Conservation (phyloP, 352 stramenopile species). For the Phytophthora nicotianae region DNA sequence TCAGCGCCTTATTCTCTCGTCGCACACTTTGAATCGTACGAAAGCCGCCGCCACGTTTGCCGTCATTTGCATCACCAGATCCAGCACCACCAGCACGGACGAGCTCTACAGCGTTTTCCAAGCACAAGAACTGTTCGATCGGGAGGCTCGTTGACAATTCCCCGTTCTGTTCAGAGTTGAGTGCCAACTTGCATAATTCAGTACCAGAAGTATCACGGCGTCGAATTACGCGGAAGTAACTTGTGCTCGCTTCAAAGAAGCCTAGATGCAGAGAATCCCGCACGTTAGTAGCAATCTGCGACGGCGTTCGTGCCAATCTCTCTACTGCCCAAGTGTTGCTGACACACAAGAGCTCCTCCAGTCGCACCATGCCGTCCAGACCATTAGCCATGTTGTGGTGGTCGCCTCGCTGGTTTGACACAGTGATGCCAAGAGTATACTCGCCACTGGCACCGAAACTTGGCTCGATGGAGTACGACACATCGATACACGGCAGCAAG, state of each 20-base stretch:
- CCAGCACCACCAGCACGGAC: slow-evolving; percentile 32
- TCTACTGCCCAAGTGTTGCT: slow-evolving; percentile 71
- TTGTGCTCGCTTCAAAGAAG: slow-evolving; percentile 78
- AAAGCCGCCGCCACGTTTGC: slow-evolving; percentile 61
- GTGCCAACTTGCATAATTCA: slow-evolving; percentile 26
- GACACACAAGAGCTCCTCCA: slow-evolving; percentile 65
- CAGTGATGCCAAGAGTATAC: slow-evolving; percentile 77
- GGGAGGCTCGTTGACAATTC: slow-evolving; percentile 42
- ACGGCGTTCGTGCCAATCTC: slow-evolving; percentile 35
- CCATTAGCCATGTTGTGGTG: slow-evolving; percentile 22
- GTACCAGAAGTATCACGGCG: slow-evolving; percentile 6
- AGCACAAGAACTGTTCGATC: slow-evolving; percentile 73
- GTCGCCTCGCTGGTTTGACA: slow-evolving; percentile 57
- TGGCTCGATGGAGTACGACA: slow-evolving; percentile 71
- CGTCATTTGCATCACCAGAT: slow-evolving; percentile 34
- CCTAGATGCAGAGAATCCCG: slow-evolving; percentile 50
- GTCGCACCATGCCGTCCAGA: slow-evolving; percentile 41
- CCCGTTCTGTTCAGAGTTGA: slow-evolving; percentile 19
- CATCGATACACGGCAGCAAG: slow-evolving; percentile 59
- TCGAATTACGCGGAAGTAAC: slow-evolving; percentile 73
- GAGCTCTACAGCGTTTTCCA: slow-evolving; percentile 69
- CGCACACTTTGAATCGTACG: slow-evolving; percentile 88
- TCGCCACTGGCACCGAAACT: slow-evolving; percentile 68
- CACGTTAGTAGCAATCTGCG: slow-evolving; percentile 4
- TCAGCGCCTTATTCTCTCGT: slow-evolving; percentile 83